phyloP scores from a whole-genome alignment of 2,329 filamentous ascomycete genomes.

The Volutella citrinella region DNA sequence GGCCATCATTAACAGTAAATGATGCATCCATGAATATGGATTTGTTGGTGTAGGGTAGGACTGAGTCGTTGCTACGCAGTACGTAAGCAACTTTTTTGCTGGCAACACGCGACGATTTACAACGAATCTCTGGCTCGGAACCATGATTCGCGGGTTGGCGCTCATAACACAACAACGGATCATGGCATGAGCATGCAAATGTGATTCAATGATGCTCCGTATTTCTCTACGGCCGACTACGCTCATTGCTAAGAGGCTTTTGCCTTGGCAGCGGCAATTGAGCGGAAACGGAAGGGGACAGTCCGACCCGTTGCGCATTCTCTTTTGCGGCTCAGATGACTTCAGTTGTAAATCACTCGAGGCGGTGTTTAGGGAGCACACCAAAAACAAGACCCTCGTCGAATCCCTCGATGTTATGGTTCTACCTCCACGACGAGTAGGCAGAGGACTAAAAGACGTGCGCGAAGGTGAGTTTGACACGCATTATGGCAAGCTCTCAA shows the following conservation, averaged over 20 bases:
- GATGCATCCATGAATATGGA: no score
- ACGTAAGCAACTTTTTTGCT: no score
- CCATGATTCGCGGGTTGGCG: no score
- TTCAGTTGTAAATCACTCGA: constrained; percentile 79
- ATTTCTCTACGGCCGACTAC: constrained; percentile 7
- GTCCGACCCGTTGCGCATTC: constrained; percentile 68
- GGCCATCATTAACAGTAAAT: no score
- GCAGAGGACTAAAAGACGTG: constrained; percentile 69
- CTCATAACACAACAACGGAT: no score
- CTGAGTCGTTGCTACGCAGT: no score
- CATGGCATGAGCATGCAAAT: no score
- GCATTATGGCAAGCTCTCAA: no score
- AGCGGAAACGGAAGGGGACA: constrained; percentile 7
- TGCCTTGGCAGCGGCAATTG: constrained; percentile 12
- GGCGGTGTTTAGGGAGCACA: constrained; percentile 63
- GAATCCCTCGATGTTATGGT: constrained; percentile 83
- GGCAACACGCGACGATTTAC: no score
- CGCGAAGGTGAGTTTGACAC: constrained; percentile 62
- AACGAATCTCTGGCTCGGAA: no score
- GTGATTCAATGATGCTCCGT: constrained; percentile 23
- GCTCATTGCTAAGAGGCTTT: constrained; percentile 7
- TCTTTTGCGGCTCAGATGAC: constrained; percentile 92
- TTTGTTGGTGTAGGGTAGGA: no score
- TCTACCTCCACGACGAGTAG: constrained; percentile 72
- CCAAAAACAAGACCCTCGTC: constrained; percentile 52